A percentile compares a stretch with the other conserved stretches of the same genome.
Evolutionary conservation across 768 basidiomycete species (phyloP).

Genomic region (Tephrocybe sp.): DNA sequence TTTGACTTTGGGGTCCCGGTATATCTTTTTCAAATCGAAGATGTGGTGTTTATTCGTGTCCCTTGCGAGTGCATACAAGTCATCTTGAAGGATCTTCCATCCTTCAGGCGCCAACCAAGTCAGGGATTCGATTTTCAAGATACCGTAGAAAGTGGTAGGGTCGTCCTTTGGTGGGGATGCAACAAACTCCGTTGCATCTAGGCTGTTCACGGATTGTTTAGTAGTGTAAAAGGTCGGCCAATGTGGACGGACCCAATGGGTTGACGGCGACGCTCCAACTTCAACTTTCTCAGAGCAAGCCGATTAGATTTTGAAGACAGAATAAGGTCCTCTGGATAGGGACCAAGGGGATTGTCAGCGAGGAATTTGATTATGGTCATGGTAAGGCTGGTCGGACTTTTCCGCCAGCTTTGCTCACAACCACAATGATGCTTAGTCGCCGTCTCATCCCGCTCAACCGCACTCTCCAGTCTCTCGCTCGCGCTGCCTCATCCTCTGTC

Average conservation of each 20-base stretch:
- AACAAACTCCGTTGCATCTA: conserved; percentile 48
- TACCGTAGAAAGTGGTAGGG: conserved; percentile 43
- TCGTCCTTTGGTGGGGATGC: conserved; percentile 21
- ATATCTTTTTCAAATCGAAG: conserved; percentile 30
- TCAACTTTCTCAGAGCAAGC: conserved; percentile 6
- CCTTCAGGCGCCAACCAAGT: conserved; percentile 54
- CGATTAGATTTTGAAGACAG: conserved; percentile 19
- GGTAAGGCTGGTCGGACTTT: conserved; percentile 9
- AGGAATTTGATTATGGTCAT: conserved; percentile 20
- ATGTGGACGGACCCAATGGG: conserved; percentile 20
- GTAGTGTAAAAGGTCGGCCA: neutral
- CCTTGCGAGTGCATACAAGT: conserved; percentile 30
- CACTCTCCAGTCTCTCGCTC: conserved; percentile 26
- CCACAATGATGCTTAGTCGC: conserved; percentile 40
- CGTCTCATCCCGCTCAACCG: conserved; percentile 33
- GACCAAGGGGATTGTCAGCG: conserved; percentile 28
- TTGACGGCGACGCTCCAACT: conserved; percentile 17
- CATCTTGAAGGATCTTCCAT: conserved; percentile 35
- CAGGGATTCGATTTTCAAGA: conserved; percentile 43
- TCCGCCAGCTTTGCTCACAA: conserved; percentile 6
- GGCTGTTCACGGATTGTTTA: conserved; percentile 24
- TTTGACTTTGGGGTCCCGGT: conserved; percentile 20
- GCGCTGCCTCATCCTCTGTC: conserved; percentile 29
- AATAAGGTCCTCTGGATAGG: conserved; percentile 29
- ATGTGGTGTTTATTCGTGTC: neutral